Conservation (phyloP, 106 monocot genomes). For the Amphibolis antarctica region DNA sequence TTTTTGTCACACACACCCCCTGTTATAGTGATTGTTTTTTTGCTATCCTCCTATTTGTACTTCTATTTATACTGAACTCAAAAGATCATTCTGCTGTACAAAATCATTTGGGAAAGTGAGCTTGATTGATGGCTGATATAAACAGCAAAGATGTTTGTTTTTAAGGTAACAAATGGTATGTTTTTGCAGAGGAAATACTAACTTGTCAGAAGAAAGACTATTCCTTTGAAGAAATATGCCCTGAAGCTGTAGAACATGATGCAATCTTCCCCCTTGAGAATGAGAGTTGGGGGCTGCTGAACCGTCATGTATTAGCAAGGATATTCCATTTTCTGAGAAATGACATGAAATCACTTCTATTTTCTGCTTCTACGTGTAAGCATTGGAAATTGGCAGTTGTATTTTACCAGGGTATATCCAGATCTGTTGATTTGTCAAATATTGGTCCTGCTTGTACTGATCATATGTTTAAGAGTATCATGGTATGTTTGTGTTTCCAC, state of each 20-base stretch:
- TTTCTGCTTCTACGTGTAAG: slow-evolving; percentile 77
- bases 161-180: slow-evolving; percentile 41
- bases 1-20: neutral
- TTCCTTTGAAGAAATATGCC: slow-evolving; percentile 72
- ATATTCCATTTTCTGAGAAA: slow-evolving; percentile 78
- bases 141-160: too few relatives aligned
- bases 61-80: slow-evolving; percentile 5
- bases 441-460: slow-evolving; percentile 62
- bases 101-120: slow-evolving; percentile 44
- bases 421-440: slow-evolving; percentile 65
- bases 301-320: slow-evolving; percentile 53
- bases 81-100: slow-evolving; percentile 21
- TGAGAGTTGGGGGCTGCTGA: slow-evolving; percentile 67
- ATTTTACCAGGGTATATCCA: slow-evolving; percentile 60
- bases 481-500: slow-evolving; percentile 44
- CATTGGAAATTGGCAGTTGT: slow-evolving; percentile 58
- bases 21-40: neutral
- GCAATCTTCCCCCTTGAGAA: slow-evolving; percentile 7
- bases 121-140: slow-evolving; percentile 40
- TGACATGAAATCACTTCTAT: slow-evolving; percentile 60
- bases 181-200: slow-evolving; percentile 32
- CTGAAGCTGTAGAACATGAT: slow-evolving; percentile 25
- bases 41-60: neutral
- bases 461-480: slow-evolving; percentile 40
- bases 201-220: slow-evolving; percentile 28